Conservation (phyloP, 345 rosid genomes). For the Eucalyptus cloeziana region DNA sequence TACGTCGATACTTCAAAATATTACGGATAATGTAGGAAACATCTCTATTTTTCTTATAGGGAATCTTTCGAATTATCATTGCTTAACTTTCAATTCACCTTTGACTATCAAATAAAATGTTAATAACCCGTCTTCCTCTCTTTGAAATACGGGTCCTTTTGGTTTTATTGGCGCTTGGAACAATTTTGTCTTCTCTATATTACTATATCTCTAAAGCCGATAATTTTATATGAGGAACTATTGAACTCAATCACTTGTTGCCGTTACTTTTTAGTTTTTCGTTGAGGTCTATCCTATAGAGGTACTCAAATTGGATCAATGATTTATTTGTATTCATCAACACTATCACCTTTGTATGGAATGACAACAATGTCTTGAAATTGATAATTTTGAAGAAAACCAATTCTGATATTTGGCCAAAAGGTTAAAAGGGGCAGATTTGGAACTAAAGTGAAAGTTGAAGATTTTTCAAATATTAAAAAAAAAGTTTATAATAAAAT, state of each 20-base stretch:
- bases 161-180: background rate
- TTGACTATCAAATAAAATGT: background rate
- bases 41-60: background rate
- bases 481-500: no score
- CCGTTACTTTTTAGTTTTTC: no score
- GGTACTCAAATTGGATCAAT: background rate
- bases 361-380: accelerated
- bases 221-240: background rate
- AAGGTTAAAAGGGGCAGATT: background rate
- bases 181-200: background rate
- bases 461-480: background rate
- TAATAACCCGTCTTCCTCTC: no score
- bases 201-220: background rate
- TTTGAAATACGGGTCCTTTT: background rate
- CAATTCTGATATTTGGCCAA: background rate
- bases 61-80: background rate
- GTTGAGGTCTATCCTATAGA: no score
- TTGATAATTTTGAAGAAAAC: background rate
- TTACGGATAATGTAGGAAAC: no score
- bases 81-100: background rate
- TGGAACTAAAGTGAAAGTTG: background rate
- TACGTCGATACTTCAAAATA: no score
- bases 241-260: background rate
- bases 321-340: background rate
- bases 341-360: background rate